These are phyloP conservation scores for Thalassiosira allenii DNA, from an alignment of 352 stramenopile species.

Conservation along the genomic window DNA sequence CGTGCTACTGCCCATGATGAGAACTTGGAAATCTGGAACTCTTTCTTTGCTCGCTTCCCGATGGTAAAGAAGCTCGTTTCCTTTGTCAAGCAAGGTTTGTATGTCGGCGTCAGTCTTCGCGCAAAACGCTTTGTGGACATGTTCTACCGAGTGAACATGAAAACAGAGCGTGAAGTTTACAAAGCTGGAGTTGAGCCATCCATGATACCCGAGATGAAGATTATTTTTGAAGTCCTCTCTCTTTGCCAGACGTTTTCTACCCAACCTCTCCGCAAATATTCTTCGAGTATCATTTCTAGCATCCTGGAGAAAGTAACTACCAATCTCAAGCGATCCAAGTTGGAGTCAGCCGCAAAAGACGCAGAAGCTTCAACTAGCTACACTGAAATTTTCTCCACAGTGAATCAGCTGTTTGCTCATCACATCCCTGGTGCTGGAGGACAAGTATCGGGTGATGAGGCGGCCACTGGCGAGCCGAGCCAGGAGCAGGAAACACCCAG, in stretches of 20 bases:
- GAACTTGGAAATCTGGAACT: slow-evolving; percentile 17
- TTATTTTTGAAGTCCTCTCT: slow-evolving; percentile 2
- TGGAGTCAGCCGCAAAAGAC: too few relatives aligned
- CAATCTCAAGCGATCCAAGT: too few relatives aligned
- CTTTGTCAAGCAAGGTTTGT: slow-evolving; percentile 9
- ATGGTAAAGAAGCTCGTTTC: slow-evolving; percentile 10
- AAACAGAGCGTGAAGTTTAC: slow-evolving; percentile 6
- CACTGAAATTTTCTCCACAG: too few relatives aligned
- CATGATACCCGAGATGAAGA: not conserved
- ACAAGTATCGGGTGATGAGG: too few relatives aligned
- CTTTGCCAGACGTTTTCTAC: not conserved
- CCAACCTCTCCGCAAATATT: not conserved
- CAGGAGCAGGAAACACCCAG: too few relatives aligned
- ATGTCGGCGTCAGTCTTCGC: slow-evolving; percentile 11
- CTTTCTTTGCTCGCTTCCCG: slow-evolving; percentile 10
- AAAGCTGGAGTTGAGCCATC: not conserved
- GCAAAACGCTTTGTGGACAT: slow-evolving; percentile 4
- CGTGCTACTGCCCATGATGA: slow-evolving; percentile 13
- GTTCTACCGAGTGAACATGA: not conserved
- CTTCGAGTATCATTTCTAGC: not conserved
- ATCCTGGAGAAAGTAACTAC: too few relatives aligned
- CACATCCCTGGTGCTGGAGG: too few relatives aligned
- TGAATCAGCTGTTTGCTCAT: too few relatives aligned
- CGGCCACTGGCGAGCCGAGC: too few relatives aligned
- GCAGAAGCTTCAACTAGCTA: too few relatives aligned